Conservation (phyloP, 139 green algal species). For the Haematococcus sp. region DNA sequence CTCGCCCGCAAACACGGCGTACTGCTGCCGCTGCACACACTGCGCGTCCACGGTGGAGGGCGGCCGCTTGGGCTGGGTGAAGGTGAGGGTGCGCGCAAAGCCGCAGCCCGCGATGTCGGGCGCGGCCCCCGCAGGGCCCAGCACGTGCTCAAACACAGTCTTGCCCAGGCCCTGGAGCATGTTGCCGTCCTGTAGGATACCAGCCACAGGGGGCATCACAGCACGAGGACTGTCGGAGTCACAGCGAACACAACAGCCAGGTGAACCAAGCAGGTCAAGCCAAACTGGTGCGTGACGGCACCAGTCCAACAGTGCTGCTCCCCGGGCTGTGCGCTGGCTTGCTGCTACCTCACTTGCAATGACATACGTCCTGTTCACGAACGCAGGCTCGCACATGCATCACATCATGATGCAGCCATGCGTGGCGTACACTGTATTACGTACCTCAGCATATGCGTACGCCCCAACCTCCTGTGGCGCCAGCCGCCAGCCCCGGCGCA, state of each 20-base stretch:
- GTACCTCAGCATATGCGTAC: neutral
- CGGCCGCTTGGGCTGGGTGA: constrained; percentile 37
- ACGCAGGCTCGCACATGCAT: too few species aligned
- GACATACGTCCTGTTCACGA: too few species aligned
- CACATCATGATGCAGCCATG: too few species aligned
- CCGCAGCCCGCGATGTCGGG: neutral
- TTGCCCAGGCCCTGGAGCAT: neutral
- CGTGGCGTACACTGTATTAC: too few species aligned
- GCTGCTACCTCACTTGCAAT: too few species aligned
- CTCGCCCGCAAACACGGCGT: constrained; percentile 27
- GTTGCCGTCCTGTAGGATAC: constrained; percentile 15
- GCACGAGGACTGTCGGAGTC: too few species aligned
- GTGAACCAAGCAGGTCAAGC: too few species aligned
- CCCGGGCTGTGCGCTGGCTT: too few species aligned
- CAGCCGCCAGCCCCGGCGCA: neutral
- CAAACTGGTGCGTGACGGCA: too few species aligned
- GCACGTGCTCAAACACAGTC: constrained; percentile 11
- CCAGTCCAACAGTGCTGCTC: too few species aligned
- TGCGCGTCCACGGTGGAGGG: constrained; percentile 19
- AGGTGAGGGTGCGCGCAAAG: constrained; percentile 30
- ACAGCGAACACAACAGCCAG: too few species aligned
- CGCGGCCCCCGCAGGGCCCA: neutral
- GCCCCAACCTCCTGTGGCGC: neutral
- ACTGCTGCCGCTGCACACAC: constrained; percentile 38
- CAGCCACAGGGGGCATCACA: too few species aligned